Evolutionary conservation across 2,329 filamentous ascomycete species (phyloP), one percentile per base, ranked within the genome.

Genomic region (Dothistroma pini): DNA sequence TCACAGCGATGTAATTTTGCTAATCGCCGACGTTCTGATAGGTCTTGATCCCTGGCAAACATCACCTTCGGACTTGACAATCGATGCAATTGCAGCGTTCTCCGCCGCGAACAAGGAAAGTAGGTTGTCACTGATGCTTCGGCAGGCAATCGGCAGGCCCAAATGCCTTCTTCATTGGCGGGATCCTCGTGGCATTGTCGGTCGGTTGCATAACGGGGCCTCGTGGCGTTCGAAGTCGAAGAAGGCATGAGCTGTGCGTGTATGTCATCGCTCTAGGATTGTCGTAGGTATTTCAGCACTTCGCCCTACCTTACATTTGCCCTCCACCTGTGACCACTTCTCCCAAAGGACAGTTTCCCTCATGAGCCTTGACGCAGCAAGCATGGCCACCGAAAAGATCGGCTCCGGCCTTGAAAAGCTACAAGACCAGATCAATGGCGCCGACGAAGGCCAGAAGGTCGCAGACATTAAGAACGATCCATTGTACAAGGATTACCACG

Each of bases 381-480:
- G 14, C 38, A 70, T 70, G 68, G 63, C 68, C 57, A 56, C 66
- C 14, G 55, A 51, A 44, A 59, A 58, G 19, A 60, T 72, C 21
- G 62, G 61, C 21, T 60, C 60, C 10, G 69, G 70, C 49, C 51
- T 71, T 44, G 66, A 68, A 48, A 71, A 71, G 66, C 61, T 72
- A 19, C 68, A 70, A 59, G 53, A 70, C 59, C 63, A 72, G 31
- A 70, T 78, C 63, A 66, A 70, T 54, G 68, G 69, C 54, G 71
- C 75, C 58, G 56, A 66, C 19, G 69, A 75, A 38, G 73, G 68
- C 29, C 60, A 68, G 64, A 91, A 92, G 79, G 70, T 84, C 29
- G 79, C 81, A 16, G 86, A 92, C 69, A 78, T 93, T 53, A 74
- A 79, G 29, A 75, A 76, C 47, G 78, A 86, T 63, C 88, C 78